These are phyloP conservation scores for Aspergillus udagawae DNA, from an alignment of 2,329 filamentous ascomycete species.

Conservation along the genomic window DNA sequence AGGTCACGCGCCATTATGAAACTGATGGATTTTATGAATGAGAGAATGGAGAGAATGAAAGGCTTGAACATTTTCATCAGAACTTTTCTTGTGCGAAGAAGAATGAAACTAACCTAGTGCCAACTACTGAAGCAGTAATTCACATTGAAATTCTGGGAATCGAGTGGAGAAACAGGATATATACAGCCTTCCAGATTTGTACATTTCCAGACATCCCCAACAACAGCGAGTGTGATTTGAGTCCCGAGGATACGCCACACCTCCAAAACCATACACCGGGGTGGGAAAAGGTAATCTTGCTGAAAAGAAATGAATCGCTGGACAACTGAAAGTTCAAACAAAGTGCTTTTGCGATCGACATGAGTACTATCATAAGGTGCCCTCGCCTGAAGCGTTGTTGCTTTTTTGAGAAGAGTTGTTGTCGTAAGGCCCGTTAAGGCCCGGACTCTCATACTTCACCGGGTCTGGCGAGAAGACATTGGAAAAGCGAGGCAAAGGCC, in stretches of 20 bases:
- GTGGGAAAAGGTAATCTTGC: neutral
- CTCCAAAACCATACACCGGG: neutral
- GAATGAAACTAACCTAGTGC: neutral
- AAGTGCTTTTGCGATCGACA: neutral
- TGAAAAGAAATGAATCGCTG: neutral
- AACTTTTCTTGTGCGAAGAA: neutral
- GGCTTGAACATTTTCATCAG: neutral
- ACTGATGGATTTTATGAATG: neutral
- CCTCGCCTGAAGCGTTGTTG: neutral
- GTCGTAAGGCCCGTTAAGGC: neutral
- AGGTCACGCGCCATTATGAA: neutral
- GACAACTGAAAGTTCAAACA: neutral
- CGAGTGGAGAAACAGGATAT: neutral
- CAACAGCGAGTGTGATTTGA: neutral
- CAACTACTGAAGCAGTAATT: neutral
- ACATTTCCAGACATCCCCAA: neutral
- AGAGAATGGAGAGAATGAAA: too few relatives aligned
- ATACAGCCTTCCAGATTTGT: neutral
- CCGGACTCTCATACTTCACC: neutral
- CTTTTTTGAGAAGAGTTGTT: neutral
- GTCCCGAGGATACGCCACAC: neutral
- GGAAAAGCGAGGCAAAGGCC: conserved; percentile 11
- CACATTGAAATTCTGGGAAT: neutral
- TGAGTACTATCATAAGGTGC: neutral
- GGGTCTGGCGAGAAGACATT: conserved; percentile 12